A percentile compares a stretch with the other conserved stretches of the same genome.
phyloP scores from a whole-genome alignment of 2,329 filamentous ascomycete species.

The Microcera coccophila region DNA sequence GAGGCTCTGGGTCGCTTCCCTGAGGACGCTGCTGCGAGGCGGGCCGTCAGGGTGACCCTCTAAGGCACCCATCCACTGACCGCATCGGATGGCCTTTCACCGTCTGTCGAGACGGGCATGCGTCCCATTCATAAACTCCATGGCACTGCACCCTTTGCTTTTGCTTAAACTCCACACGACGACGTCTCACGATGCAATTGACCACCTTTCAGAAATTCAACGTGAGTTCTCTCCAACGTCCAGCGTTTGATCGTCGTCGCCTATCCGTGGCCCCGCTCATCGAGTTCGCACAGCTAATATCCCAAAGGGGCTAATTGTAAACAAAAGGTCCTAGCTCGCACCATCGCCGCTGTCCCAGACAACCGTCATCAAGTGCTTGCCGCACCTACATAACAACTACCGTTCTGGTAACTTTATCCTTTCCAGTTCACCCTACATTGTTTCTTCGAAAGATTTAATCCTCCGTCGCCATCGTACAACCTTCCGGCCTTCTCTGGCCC shows the following conservation, averaged over 20 bases:
- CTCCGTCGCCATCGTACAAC: neutral
- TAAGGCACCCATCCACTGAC: neutral
- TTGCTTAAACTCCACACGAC: neutral
- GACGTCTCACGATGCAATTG: neutral
- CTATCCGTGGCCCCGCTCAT: slow-evolving; percentile 8
- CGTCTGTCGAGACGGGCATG: neutral
- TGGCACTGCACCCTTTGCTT: slow-evolving; percentile 14
- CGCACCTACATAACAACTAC: slow-evolving; percentile 13
- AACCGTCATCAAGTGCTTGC: slow-evolving; percentile 23
- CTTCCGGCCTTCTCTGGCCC: slow-evolving; percentile 6
- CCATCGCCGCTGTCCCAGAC: slow-evolving; percentile 34
- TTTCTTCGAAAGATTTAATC: neutral
- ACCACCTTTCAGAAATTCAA: neutral
- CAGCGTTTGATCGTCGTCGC: slow-evolving; percentile 4
- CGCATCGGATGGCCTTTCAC: neutral
- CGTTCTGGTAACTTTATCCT: neutral
- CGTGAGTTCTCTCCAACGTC: neutral
- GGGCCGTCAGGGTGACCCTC: neutral
- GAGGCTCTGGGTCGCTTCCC: no score
- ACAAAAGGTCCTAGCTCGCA: slow-evolving; percentile 34
- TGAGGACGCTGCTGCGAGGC: neutral
- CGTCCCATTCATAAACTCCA: slow-evolving; percentile 11
- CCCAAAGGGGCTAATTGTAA: slow-evolving; percentile 39
- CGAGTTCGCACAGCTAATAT: slow-evolving; percentile 21
- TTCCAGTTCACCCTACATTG: neutral